A percentile compares a stretch with the other conserved stretches of the same genome.
Evolutionary conservation across 2,329 filamentous ascomycete genomes (phyloP).

Genomic region (Claviceps citrina): DNA sequence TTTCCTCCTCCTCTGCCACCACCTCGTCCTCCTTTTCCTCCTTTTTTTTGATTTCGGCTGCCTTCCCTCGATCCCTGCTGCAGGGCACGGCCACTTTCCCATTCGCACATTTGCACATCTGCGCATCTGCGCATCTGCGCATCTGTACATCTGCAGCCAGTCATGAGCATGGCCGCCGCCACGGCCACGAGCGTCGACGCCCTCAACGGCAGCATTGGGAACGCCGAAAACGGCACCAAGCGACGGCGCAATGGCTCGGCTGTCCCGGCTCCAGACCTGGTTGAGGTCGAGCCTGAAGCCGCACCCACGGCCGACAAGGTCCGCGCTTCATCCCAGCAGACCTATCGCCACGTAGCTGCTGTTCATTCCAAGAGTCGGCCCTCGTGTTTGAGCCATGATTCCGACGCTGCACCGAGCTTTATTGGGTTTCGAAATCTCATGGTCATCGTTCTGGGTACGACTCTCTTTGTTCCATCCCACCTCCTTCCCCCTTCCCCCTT

Average conservation of each 20-base stretch:
- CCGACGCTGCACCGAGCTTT: slow-evolving; percentile 61
- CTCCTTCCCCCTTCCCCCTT: background rate
- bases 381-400: slow-evolving; percentile 78
- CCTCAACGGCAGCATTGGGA: slow-evolving; percentile 13
- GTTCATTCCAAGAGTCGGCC: slow-evolving; percentile 58
- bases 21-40: background rate
- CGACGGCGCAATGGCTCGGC: slow-evolving; percentile 13
- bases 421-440: slow-evolving; percentile 90
- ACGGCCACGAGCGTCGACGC: slow-evolving; percentile 22
- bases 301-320: slow-evolving; percentile 12
- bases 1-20: background rate
- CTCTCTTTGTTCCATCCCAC: background rate
- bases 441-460: slow-evolving; percentile 76
- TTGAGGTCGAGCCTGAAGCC: slow-evolving; percentile 12
- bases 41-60: too few relatives aligned
- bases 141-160: background rate
- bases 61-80: too few relatives aligned
- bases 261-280: slow-evolving; percentile 10
- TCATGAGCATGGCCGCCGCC: slow-evolving; percentile 26
- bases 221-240: too few relatives aligned
- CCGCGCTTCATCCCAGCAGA: slow-evolving; percentile 26
- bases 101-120: background rate
- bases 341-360: slow-evolving; percentile 85
- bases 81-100: too few relatives aligned
- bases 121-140: background rate